Percentiles rank a stretch among this genome's conserved stretches.
phyloP scores from a whole-genome alignment of 2,329 filamentous ascomycete genomes.

The Microdochium bolleyi region DNA sequence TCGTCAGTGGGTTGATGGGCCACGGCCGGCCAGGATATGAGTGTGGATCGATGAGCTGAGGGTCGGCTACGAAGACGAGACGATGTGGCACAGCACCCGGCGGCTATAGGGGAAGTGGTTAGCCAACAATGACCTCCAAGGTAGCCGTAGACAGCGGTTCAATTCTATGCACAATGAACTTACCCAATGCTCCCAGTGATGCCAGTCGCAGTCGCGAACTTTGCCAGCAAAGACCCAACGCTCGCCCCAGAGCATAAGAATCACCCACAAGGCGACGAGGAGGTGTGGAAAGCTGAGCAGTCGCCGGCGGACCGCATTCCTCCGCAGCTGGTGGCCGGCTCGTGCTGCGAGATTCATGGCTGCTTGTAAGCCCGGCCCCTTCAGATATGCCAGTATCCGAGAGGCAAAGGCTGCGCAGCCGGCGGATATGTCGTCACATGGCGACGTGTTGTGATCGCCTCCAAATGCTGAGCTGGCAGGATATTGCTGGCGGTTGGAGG shows the following conservation, averaged over 20 bases:
- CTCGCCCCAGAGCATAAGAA: constrained; percentile 80
- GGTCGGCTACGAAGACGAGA: constrained; percentile 78
- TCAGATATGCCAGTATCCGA: constrained; percentile 30
- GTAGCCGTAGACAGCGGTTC: too few relatives aligned
- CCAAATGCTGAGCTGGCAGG: constrained; percentile 6
- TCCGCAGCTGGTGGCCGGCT: constrained; percentile 19
- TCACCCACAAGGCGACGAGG: constrained; percentile 65
- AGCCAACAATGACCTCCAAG: constrained; percentile 3
- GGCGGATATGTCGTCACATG: constrained; percentile 26
- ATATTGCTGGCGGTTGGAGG: constrained; percentile 7
- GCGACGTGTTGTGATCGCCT: constrained; percentile 21
- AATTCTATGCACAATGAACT: constrained; percentile 22
- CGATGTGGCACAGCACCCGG: constrained; percentile 71
- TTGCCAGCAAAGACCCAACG: constrained; percentile 65
- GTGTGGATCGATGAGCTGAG: constrained; percentile 86
- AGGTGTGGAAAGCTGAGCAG: constrained; percentile 57
- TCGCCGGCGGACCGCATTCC: constrained; percentile 41
- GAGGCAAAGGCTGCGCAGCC: constrained; percentile 16
- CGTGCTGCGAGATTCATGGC: constrained; percentile 3
- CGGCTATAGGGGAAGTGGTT: constrained; percentile 46
- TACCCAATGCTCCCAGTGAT: constrained; percentile 90
- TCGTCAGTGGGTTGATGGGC: constrained; percentile 45
- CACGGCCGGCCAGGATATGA: constrained; percentile 80
- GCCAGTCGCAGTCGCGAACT: constrained; percentile 71
- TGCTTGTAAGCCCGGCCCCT: constrained; percentile 29